These are phyloP conservation scores for Ceratobasidium sp. DNA, from an alignment of 1,284 basidiomycete genomes.

Conservation along the genomic window DNA sequence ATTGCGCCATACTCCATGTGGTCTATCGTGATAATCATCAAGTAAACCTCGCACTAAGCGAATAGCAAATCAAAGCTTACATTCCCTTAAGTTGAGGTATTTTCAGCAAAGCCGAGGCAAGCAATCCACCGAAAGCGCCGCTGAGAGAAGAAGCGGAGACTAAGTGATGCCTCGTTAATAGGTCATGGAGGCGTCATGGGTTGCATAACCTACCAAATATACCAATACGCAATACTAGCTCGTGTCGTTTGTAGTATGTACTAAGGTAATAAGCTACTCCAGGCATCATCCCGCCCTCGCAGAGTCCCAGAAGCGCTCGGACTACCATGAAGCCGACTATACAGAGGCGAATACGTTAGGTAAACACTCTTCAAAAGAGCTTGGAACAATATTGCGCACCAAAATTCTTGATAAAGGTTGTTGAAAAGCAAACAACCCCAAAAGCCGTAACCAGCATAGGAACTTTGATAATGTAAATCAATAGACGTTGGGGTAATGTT, in stretches of 20 bases:
- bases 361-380: not conserved
- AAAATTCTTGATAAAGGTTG: conserved; percentile 57
- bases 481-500: no score
- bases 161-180: not conserved
- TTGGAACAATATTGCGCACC: conserved; percentile 42
- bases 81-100: conserved; percentile 52
- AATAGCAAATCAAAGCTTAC: conserved; percentile 50
- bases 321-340: conserved; percentile 55
- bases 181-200: not conserved
- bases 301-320: conserved; percentile 57
- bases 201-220: conserved; percentile 51
- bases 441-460: conserved; percentile 48
- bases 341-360: not conserved
- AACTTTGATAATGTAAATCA: conserved; percentile 29
- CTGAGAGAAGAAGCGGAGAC: conserved; percentile 49
- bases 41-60: not conserved
- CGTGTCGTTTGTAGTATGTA: conserved; percentile 56
- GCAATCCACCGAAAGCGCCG: conserved; percentile 50
- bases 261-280: conserved; percentile 55
- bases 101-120: conserved; percentile 52
- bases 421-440: conserved; percentile 50
- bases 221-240: conserved; percentile 57
- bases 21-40: conserved; percentile 49
- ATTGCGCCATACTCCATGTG: conserved; percentile 55
- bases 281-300: conserved; percentile 58